Evolutionary conservation across 164 flowering plant genomes (phyloP).

Genomic region (Vitis rupestris): DNA sequence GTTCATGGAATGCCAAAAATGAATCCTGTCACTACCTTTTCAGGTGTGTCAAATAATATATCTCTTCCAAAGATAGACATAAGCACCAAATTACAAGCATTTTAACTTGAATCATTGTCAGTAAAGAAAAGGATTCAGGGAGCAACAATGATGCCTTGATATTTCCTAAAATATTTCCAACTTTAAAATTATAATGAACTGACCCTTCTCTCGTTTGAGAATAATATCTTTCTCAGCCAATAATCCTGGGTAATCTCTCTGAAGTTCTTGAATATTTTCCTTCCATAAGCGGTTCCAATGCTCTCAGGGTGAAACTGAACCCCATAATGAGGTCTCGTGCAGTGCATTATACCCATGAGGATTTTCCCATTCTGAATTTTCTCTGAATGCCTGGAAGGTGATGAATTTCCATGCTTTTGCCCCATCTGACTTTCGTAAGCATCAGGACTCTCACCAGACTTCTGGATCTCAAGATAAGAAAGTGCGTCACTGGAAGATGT

Average conservation of each 20-base stretch:
- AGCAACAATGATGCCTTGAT: no score
- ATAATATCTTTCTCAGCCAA: constrained; percentile 44
- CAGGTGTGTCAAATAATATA: no score
- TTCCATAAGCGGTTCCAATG: constrained; percentile 80
- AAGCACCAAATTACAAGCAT: no score
- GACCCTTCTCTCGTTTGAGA: constrained; percentile 26
- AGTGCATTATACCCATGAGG: constrained; percentile 90
- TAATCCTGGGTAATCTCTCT: constrained; percentile 74
- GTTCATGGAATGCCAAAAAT: no score
- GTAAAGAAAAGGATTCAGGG: no score
- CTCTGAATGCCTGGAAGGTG: constrained; percentile 23
- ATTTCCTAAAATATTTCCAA: no score
- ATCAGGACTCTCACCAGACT: constrained; percentile 21
- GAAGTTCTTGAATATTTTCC: constrained; percentile 79
- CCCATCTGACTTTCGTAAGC: constrained; percentile 13
- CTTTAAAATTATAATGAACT: background rate
- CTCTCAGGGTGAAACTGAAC: constrained; percentile 99
- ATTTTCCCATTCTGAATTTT: constrained; percentile 27
- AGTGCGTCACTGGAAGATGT: constrained; percentile 46
- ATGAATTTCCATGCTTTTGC: constrained; percentile 21
- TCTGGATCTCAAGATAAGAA: constrained; percentile 43
- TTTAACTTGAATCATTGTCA: no score
- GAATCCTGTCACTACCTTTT: no score
- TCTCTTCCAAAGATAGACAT: no score
- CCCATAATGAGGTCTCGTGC: constrained; percentile 87